Evolutionary conservation across 345 rosid species (phyloP).

Genomic region (Bruguiera gymnorhiza): DNA sequence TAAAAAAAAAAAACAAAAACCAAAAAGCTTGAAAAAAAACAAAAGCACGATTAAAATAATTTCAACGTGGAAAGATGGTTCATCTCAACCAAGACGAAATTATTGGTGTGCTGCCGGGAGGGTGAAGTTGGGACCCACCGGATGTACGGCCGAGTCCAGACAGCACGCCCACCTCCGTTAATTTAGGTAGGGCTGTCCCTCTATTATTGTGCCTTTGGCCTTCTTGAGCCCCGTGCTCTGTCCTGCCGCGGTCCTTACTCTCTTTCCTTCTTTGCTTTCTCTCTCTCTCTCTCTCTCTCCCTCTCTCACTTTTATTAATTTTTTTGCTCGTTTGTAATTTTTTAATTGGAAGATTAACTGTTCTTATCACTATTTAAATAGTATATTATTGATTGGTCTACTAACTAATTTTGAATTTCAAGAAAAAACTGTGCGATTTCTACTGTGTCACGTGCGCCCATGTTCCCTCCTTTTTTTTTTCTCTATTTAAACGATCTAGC

Average conservation of each 20-base stretch:
- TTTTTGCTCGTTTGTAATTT: too few relatives aligned
- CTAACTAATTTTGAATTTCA: too few relatives aligned
- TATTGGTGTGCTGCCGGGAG: neutral
- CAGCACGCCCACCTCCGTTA: slow-evolving; percentile 1
- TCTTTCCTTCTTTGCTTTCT: neutral
- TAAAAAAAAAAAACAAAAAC: too few relatives aligned
- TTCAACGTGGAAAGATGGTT: too few relatives aligned
- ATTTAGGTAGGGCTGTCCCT: neutral
- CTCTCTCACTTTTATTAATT: neutral
- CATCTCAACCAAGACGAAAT: neutral
- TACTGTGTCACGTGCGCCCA: slow-evolving; percentile 1
- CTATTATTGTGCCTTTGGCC: neutral
- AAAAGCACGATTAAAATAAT: too few relatives aligned
- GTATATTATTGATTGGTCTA: too few relatives aligned
- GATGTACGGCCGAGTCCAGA: neutral
- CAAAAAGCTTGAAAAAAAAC: too few relatives aligned
- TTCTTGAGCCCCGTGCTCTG: slow-evolving; percentile 3
- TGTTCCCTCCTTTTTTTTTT: neutral
- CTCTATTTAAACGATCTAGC: neutral
- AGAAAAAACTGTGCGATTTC: neutral
- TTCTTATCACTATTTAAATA: too few relatives aligned
- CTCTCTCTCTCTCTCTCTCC: neutral
- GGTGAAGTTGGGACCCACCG: neutral
- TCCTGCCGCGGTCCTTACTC: slow-evolving; percentile 3
- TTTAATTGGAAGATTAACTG: too few relatives aligned